Base-by-base conservation (phyloP, 2,329 filamentous ascomycete genomes). In the Phialemonium atrogriseum region DNA sequence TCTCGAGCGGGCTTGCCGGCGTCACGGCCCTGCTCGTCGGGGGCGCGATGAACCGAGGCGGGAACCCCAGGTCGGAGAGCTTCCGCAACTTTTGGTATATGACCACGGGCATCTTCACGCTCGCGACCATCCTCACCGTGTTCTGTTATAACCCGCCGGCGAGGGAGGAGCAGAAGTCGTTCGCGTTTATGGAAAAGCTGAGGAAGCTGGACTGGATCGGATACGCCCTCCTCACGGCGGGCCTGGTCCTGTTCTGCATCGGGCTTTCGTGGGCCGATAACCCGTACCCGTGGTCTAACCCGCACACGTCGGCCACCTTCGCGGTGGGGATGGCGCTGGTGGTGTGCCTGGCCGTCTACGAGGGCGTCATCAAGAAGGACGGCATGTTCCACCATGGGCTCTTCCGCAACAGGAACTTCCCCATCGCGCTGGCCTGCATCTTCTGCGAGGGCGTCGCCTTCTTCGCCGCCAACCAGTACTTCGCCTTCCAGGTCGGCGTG, bases 391-490 rank as follows among this genome's bases (percentile, higher is more conserved):
- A 62, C 35, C 57, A 63, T 35, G 52, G 48, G 2, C 49, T 62
- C 2, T 62, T 60, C 43, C 35, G 40, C 16, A 48, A 51, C 32
- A 48, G 56, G 21, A 61, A 60, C 40, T 62, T 60, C 32, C 18
- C 50, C 12, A 50, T 63, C 33, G 45, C 53, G 1, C 34, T 56
- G 2, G 25, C 52, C 7, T 57, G 52, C 23, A 47, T 60, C 12
- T 59, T 59, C 23, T 44, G 46, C 10, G 58, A 62, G 31, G 58
- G 58, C 10, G 30, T 60, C 0, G 50, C 49, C 10, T 62, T 62
- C 37, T 60, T 61, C 31, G 53, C 57, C 1, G 53, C 51, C n/a
- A 63, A 61, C 38, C 57, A 49, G 33, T 63, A 62, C 43, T 62
- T 62, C 23, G 50, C 56, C n/a, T 60, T 57, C 29, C 45, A 63